phyloP scores from a whole-genome alignment of 805 yeast genomes.

The Lipomyces yamadae region DNA sequence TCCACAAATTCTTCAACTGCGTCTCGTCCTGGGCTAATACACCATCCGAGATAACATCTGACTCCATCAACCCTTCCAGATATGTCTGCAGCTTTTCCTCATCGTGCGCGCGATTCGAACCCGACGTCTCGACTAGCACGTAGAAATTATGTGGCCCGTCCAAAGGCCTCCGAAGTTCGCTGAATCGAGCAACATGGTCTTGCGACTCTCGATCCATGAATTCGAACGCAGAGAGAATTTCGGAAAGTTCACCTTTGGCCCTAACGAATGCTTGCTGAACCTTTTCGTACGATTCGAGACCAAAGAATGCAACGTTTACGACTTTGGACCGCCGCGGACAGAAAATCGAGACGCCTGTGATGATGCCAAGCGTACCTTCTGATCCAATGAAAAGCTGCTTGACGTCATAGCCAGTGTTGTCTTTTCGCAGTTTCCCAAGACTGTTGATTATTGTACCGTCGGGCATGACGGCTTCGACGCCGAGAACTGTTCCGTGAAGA shows the following conservation, averaged over 20 bases:
- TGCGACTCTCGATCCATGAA: constrained; percentile 84
- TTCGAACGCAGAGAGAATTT: constrained; percentile 89
- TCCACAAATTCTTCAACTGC: constrained; percentile 82
- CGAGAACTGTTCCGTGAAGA: constrained; percentile 87
- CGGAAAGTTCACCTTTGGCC: constrained; percentile 79
- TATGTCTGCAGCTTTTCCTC: constrained; percentile 85
- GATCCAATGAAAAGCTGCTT: constrained; percentile 92
- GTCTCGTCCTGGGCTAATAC: constrained; percentile 95
- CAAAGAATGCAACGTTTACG: constrained; percentile 86
- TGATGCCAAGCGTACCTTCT: constrained; percentile 89
- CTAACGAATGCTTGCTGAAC: constrained; percentile 80
- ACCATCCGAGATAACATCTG: constrained; percentile 86
- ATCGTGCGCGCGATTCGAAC: constrained; percentile 91
- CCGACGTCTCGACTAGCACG: constrained; percentile 92
- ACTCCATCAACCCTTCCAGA: constrained; percentile 82
- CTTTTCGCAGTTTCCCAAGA: constrained; percentile 85
- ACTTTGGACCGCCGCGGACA: constrained; percentile 89
- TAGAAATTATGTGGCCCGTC: constrained; percentile 86
- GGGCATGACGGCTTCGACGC: constrained; percentile 90
- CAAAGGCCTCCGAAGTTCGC: constrained; percentile 70
- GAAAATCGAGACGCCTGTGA: constrained; percentile 86
- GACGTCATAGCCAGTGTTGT: constrained; percentile 92
- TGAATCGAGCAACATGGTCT: constrained; percentile 62
- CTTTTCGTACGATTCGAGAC: constrained; percentile 77
- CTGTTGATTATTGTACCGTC: constrained; percentile 83